Evolutionary conservation across 2,329 filamentous ascomycete genomes (phyloP).

Genomic region (Cryphonectria japonica): DNA sequence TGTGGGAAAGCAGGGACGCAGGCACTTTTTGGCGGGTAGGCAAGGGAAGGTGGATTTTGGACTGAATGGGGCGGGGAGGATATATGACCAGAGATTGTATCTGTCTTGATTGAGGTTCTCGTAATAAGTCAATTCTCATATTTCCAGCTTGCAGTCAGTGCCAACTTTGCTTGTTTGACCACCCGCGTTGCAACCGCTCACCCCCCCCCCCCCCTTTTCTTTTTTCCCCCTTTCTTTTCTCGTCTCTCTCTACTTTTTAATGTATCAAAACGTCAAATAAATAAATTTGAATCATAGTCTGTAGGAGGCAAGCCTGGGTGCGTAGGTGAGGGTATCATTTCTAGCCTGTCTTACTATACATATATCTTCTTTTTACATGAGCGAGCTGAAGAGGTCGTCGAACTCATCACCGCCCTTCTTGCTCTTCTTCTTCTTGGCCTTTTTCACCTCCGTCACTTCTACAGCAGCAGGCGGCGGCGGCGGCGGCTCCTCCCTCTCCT

Average conservation of each 20-base stretch:
- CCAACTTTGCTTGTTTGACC: background rate
- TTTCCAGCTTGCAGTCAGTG: background rate
- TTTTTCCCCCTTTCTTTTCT: background rate
- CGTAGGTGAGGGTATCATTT: conserved; percentile 8
- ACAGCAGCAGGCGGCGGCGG: conserved; percentile 42
- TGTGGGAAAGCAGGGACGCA: background rate
- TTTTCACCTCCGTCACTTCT: conserved; percentile 44
- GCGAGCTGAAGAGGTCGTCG: conserved; percentile 70
- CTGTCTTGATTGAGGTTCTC: background rate
- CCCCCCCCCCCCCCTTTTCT: too few relatives aligned
- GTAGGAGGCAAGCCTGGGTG: background rate
- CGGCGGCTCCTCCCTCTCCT: conserved; percentile 16
- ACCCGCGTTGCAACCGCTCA: background rate
- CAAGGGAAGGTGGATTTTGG: background rate
- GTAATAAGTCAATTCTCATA: background rate
- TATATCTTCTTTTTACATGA: conserved; percentile 46
- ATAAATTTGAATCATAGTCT: background rate
- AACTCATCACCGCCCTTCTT: conserved; percentile 66
- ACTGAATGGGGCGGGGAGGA: background rate
- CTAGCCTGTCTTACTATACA: background rate
- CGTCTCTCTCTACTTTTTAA: background rate
- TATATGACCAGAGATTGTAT: background rate
- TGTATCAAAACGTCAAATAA: background rate
- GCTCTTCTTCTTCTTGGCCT: conserved; percentile 54
- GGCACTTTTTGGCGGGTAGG: background rate